Base-by-base conservation (phyloP, 139 green algal species). In the Pycnococcus provasolii region DNA sequence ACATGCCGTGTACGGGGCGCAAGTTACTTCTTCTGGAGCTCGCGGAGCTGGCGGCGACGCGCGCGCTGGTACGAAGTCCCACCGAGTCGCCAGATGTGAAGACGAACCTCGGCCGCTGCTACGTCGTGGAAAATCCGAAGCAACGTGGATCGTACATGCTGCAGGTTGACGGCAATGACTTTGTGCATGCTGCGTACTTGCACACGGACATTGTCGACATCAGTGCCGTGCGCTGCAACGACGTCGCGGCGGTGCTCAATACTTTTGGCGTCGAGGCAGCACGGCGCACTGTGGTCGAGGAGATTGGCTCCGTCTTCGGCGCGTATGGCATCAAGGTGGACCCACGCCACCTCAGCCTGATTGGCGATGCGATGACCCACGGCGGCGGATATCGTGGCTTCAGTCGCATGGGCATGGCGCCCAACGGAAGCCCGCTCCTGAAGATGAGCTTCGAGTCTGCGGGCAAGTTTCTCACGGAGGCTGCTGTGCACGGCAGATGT, bases 371-470 rank as follows among this genome's bases (percentile, higher is more conserved):
- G 84, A 98, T 99, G 93, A 42, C 9, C 57, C 44, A 60, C 43
- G 73, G 83, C 70, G 85, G 85, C n/a, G 77, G 77, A 44, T 95
- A 94, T 77, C 78, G 88, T 1, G 83, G 86, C 2, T 96, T 86
- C 77, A 96, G 88, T 81, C 83, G 91, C 15, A 68, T 94, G 39
- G 94, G 94, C 58, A 97, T 98, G 43, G 85, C 92, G 64, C 77
- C 79, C 42, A 84, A 71, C 70, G 80, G 87, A 4, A 95, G 85
- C 11, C 89, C 94, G 8, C 62, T 85, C 42, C 52, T 80, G 51
- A 83, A 84, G 82, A 97, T 98, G 82, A 89, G 71, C 45, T 99
- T 97, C 76, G 94, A 99, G 82, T 97, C 93, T 41, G 91, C 93
- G 1, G 83, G 88, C 1, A 68, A 89, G 39, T 99, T 97, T 74